Base-by-base conservation (phyloP, 192 early-diverging fungal species). In the Funneliformis mosseae region DNA sequence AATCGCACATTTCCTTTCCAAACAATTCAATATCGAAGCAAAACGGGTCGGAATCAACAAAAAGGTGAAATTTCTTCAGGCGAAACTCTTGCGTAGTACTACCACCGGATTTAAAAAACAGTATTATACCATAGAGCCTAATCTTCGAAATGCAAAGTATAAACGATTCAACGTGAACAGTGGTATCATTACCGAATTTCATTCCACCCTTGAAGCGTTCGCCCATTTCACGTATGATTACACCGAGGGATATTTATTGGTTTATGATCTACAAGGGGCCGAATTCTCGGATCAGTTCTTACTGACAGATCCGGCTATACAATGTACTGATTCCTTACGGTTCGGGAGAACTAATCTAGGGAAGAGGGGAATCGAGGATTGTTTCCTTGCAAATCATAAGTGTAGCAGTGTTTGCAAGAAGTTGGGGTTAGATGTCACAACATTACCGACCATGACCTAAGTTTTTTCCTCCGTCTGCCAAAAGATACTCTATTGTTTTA, bases 151-250 rank as follows among this genome's bases (percentile, higher is more conserved):
- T 25, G 74, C 74, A 18, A 11, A 60, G 18, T 76, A 62, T 76
- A 76, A 76, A 18, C 74, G 74, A 61, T 76, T 76, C 33, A 76
- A 76, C 6, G 74, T 76, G 1, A 76, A 76, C 42, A 76, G 74
- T 62, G 74, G 74, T 5, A 59, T 76, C 12, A 76, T 76, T 33
- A 42, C 39, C 23, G 74, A 76, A 28, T 62, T 62, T 61, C 74
- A 42, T 76, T 23, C 74, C 8, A 76, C 74, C 3, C 74, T 76
- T 62, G 74, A 76, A 23, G 74, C 74, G 41, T 76, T 76, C 28
- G 74, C 74, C 6, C 74, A 76, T 62, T 76, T 76, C 60, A 76
- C 74, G 28, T 61, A 76, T 62, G 38, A 61, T 21, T 21, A 33
- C 61, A 76, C 74, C 21, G 39, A 21, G 42, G 60, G 60, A 7